Conservation (phyloP, 2,329 filamentous ascomycete genomes). For the Xylaria sp. region DNA sequence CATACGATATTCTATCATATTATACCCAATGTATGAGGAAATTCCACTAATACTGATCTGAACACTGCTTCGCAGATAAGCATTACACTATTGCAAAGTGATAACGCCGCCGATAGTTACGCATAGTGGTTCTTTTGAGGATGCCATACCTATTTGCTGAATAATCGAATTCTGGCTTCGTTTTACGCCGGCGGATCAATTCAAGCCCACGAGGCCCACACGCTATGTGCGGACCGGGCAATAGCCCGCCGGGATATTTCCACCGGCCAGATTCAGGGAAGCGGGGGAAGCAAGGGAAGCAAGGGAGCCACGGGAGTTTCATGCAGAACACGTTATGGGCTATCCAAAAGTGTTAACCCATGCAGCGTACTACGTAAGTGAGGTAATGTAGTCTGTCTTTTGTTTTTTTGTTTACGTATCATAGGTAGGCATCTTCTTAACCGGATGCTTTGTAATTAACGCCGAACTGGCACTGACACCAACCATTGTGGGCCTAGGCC, state of each 20-base stretch:
- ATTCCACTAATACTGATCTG: background rate
- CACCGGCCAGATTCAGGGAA: background rate
- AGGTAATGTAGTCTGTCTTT: too few species aligned
- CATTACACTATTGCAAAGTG: background rate
- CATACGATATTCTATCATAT: background rate
- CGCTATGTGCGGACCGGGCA: background rate
- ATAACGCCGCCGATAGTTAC: background rate
- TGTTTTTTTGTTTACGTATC: background rate
- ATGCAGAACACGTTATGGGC: background rate
- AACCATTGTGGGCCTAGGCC: background rate
- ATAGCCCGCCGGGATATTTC: background rate
- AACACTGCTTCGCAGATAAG: background rate
- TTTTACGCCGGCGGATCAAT: background rate
- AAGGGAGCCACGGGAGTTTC: background rate
- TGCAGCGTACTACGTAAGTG: too few species aligned
- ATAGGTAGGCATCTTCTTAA: background rate
- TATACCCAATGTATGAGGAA: background rate
- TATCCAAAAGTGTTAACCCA: background rate
- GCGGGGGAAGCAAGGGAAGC: background rate
- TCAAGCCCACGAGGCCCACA: background rate
- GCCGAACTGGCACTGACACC: constrained; percentile 2
- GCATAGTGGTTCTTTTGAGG: background rate
- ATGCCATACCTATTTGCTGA: background rate
- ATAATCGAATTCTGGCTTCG: background rate
- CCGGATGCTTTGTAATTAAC: constrained; percentile 28